Evolutionary conservation across 306 rosid species (phyloP), one percentile per base, ranked within the genome.

Genomic region (Psophocarpus tetragonolobus): DNA sequence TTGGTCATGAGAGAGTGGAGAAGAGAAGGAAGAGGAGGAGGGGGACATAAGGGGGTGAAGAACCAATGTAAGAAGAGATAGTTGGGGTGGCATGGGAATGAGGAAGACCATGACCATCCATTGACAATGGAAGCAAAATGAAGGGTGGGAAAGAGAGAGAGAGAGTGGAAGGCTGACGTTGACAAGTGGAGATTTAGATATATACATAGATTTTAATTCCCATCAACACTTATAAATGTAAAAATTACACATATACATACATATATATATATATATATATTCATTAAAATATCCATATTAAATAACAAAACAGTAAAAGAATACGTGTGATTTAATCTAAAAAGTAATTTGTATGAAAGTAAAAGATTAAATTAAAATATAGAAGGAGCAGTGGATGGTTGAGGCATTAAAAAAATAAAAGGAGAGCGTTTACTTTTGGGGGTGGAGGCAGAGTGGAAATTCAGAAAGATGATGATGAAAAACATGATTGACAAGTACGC

Each of bases 401-500:
- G 73, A n/a, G n/a, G 71, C 48, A 60, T 51, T 62, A 56, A 39
- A 70, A 8, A 64, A 60, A 18, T 14, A 18, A 29, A 76, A 14
- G 4, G 10, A 10, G 70, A 75, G 88, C 87, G 88, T 87, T 87
- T 87, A 87, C 90, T 84, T 84, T 82, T 8, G 81, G 83, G 53
- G 32, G 48, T 87, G 71, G 88, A 75, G 86, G 74, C 10, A 71
- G 81, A 62, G 80, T 62, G 87, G 79, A 79, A 78, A 6, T 32
- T 56, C 6, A 0, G 23, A 35, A 62, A 17, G 80, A 71, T 48
- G 48, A 81, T 81, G 35, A 81, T 84, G 20, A 21, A 61, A 14
- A 21, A 10, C 71, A 84, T 65, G 44, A 84, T 81, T 81, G 80
- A 77, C 68, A 74, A 81, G 53, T 39, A 54, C 47, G 30, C 44